Base-by-base conservation (phyloP, 78 protist species). In the Cavenderia fasciculata region DNA sequence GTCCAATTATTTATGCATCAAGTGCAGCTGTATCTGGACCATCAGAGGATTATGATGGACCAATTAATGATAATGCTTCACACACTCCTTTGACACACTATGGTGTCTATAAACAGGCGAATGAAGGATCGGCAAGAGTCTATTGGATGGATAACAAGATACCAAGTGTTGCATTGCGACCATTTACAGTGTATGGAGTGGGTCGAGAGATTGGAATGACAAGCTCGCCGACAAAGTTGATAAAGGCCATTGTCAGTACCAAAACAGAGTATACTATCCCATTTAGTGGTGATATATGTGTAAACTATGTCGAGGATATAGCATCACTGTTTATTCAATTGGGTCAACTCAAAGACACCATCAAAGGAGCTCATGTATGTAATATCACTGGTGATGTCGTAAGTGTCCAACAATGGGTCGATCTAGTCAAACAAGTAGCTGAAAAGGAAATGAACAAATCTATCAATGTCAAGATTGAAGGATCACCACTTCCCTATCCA, bases 201-300 rank as follows among this genome's bases (percentile, higher is more conserved):
- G 93, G 93, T 18, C 66, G 93, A n/a, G 93, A 87, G 44, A 7
- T 87, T 16, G 93, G 93, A 10, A 33, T 87, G 40, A 87, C 93
- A 3, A 46, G 69, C 36, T 51, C 79, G 2, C 85, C 84, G 8
- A 87, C 93, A 59, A 87, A 87, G 71, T 54, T 72, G 14, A n/a
- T 87, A 23, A 87, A 87, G 51, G 70, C 72, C 12, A 47, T 44
- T 21, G 18, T 87, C 27, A 38, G 72, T 25, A 75, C 66, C 33
- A 16, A 7, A 38, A n/a, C n/a, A n/a, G 43, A 71, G 44, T 87
- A 87, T 23, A 43, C 3, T 0, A 41, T 71, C 51, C 72, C 73
- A 63, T 71, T 70, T 75, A 4, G 44, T 62, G 93, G 93, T 43
- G 27, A 46, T 4, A 6, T 78, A 3, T 41, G 70, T 51, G 72